Conservation (phyloP, 495 filamentous ascomycete species). For the Podospora conica region DNA sequence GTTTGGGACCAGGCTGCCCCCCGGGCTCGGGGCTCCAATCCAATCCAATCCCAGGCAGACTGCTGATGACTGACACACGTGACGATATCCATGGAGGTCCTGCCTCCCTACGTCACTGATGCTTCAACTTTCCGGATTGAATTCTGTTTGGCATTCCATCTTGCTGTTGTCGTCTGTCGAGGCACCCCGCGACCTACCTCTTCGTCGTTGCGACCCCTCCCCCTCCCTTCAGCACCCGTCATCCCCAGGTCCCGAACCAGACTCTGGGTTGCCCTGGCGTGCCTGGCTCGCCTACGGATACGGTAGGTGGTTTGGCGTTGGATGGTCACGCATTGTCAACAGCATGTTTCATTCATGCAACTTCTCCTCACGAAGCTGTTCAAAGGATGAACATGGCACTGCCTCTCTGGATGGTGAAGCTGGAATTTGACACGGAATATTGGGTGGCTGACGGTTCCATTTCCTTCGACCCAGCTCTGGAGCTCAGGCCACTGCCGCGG, state of each 20-base stretch:
- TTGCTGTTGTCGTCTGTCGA: background rate
- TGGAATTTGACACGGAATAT: background rate
- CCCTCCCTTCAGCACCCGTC: background rate
- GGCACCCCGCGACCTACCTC: background rate
- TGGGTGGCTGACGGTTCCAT: background rate
- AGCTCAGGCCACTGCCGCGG: background rate
- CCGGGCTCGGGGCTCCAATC: no score
- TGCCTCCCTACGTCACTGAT: background rate
- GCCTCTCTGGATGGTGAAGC: background rate
- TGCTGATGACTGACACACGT: slow-evolving; percentile 10
- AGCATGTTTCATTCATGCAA: slow-evolving; percentile 23
- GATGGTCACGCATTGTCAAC: slow-evolving; percentile 8
- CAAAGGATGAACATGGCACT: background rate
- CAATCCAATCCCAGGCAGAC: background rate
- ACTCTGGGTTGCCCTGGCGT: background rate
- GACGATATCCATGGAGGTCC: slow-evolving; percentile 5
- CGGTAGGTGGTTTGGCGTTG: background rate
- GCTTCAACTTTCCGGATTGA: background rate
- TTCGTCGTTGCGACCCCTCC: background rate
- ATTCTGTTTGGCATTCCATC: background rate
- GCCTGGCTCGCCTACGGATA: no score
- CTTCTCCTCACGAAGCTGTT: background rate
- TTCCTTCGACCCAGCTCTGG: background rate
- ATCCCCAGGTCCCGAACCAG: background rate
- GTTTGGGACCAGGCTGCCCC: slow-evolving; percentile 16